Base-by-base conservation (phyloP, 305 asterid species). In the Striga hermonthica region DNA sequence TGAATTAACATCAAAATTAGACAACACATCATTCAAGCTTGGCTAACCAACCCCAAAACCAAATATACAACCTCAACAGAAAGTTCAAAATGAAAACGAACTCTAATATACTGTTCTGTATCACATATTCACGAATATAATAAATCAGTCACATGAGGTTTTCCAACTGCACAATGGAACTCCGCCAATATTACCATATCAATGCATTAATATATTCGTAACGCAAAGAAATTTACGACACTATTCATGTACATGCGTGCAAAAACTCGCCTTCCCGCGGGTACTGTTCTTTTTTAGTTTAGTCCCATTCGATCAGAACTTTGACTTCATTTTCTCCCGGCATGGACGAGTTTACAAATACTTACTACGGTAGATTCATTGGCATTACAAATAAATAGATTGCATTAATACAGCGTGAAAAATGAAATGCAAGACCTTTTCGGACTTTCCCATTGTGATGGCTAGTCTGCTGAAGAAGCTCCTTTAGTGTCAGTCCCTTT, bases 391-490 rank as follows among this genome's bases (percentile, higher is more conserved):
- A 58, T 50, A 40, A 35, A 39, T 57, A 11, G 55, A n/a, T 11
- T 28, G 65, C 64, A 5, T 54, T 60, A 67, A 8, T 12, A 52
- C 11, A 37, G 43, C 12, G 47, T 14, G 50, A 53, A 48, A 64
- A 3, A 13, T 58, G 4, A 38, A 57, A 62, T 11, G 50, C 16
- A 62, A 4, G 60, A 88, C 97, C 96, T 82, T 81, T 88, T 35
- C 99, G 95, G 68, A 83, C 90, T 87, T 88, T 90, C n/a, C 92
- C 81, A 80, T 86, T 93, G 78, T 93, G 92, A 75, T 93, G 99
- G 73, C 90, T 84, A 10, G 96, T 82, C 65, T 93, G 99, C 76
- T 93, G 96, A 77, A 93, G 93, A 64, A 93, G 89, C 91, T 93
- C 97, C 84, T 93, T 93, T 56, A 93, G 67, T 44, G 97, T 90